Evolutionary conservation across 1,139 yeast genomes (phyloP).

Genomic region (Schizosaccharomyces versatilis): DNA sequence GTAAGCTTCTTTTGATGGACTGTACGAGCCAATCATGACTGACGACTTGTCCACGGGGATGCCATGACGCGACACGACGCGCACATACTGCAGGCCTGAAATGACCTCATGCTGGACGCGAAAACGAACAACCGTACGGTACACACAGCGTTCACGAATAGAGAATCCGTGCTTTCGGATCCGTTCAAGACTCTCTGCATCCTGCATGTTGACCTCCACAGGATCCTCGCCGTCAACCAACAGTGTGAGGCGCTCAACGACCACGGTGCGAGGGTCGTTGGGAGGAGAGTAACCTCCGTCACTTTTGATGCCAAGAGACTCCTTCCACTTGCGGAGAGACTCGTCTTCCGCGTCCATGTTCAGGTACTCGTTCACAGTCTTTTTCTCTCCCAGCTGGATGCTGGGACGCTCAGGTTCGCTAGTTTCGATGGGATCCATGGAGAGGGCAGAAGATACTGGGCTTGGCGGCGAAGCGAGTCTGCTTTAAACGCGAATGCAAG

Average conservation of each 20-base stretch:
- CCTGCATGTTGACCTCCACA: constrained; percentile 16
- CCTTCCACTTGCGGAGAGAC: constrained; percentile 81
- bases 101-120: constrained; percentile 78
- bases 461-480: too few species aligned
- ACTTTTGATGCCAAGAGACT: constrained; percentile 50
- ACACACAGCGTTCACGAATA: constrained; percentile 59
- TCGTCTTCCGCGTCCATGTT: constrained; percentile 70
- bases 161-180: constrained; percentile 39
- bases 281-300: constrained; percentile 32
- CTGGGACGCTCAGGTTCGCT: too few species aligned
- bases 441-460: too few species aligned
- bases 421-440: too few species aligned
- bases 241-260: constrained; percentile 35
- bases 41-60: constrained; percentile 69
- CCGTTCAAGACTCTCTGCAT: constrained; percentile 14
- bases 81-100: constrained; percentile 73
- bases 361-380: constrained; percentile 66
- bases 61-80: constrained; percentile 67
- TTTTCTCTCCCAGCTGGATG: constrained; percentile 34
- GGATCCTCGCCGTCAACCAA: constrained; percentile 13
- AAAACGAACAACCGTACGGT: constrained; percentile 53
- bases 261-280: constrained; percentile 34
- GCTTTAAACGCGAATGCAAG: too few species aligned
- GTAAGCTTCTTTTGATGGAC: constrained; percentile 21
- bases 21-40: constrained; percentile 69